phyloP scores from a whole-genome alignment of 768 basidiomycete genomes.

The Tylopilus subfusipes region DNA sequence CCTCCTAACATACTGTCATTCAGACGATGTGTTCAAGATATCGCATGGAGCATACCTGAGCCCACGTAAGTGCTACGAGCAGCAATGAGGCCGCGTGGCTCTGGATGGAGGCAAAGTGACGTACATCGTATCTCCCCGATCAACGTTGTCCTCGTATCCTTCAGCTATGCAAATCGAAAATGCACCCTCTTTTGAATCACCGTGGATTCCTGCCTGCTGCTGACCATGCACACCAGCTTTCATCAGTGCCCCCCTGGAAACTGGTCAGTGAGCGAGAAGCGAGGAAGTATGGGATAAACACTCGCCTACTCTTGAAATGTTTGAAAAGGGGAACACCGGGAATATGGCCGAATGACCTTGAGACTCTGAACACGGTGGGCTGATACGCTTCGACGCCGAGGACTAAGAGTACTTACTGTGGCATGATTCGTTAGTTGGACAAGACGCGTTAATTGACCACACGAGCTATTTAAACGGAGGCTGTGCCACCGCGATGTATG shows the following conservation, averaged over 20 bases:
- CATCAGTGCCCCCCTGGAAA: constrained; percentile 20
- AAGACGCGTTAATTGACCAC: constrained; percentile 4
- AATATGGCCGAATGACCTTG: constrained; percentile 30
- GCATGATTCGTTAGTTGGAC: constrained; percentile 9
- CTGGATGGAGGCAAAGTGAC: constrained; percentile 6
- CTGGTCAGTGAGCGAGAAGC: background rate
- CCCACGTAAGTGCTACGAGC: constrained; percentile 34
- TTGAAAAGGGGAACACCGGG: constrained; percentile 18
- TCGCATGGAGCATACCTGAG: constrained; percentile 16
- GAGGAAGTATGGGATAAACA: background rate
- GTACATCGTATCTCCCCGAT: constrained; percentile 37
- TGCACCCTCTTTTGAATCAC: constrained; percentile 29
- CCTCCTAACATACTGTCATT: constrained; percentile 17
- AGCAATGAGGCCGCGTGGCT: background rate
- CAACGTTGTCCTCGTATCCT: constrained; percentile 42
- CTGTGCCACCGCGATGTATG: background rate
- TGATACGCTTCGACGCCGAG: background rate
- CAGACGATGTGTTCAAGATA: background rate
- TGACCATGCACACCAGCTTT: constrained; percentile 34
- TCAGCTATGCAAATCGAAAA: constrained; percentile 42
- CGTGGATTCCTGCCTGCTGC: constrained; percentile 39
- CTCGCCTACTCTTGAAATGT: constrained; percentile 22
- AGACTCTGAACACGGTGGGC: constrained; percentile 5
- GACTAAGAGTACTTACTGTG: constrained; percentile 8
- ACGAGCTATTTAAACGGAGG: constrained; percentile 5